Evolutionary conservation across 192 early-diverging fungal genomes (phyloP).

Genomic region (Coemansia sp.): DNA sequence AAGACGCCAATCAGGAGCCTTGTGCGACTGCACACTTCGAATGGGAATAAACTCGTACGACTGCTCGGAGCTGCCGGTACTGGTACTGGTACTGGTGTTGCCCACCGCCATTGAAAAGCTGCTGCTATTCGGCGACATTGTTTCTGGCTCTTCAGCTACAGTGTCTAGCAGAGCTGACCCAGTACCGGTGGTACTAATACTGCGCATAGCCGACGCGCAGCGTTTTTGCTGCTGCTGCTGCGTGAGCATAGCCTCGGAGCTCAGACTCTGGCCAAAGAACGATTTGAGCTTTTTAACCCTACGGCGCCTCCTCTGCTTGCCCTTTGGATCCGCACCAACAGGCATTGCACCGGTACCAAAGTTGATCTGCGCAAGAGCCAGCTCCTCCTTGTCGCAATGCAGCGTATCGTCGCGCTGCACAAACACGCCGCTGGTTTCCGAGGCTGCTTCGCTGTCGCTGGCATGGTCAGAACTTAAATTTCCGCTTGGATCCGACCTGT

Average conservation of each 20-base stretch:
- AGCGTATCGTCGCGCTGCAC: background rate
- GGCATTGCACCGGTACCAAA: background rate
- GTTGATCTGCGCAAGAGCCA: background rate
- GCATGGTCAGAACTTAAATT: background rate
- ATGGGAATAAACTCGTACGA: constrained; percentile 38
- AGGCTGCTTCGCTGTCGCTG: background rate
- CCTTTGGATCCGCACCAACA: background rate
- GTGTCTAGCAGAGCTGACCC: constrained; percentile 8
- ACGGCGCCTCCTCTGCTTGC: constrained; percentile 13
- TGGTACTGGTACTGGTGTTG: background rate
- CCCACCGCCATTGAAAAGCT: too few relatives aligned
- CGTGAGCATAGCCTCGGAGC: constrained; percentile 22
- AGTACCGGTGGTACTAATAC: too few relatives aligned
- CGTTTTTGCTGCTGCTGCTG: constrained; percentile 4
- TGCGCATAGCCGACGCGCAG: background rate
- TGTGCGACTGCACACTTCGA: background rate
- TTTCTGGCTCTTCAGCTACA: constrained; percentile 6
- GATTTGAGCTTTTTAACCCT: constrained; percentile 24
- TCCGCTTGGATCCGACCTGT: constrained; percentile 2
- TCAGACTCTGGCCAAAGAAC: constrained; percentile 47
- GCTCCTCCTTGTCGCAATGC: background rate
- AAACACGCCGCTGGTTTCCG: background rate
- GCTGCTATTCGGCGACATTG: background rate
- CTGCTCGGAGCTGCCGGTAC: background rate
- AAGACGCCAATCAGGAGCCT: background rate